Evolutionary conservation across 805 yeast species (phyloP), one percentile per base, ranked within the genome.

Genomic region (Komagataella kurtzmanii): DNA sequence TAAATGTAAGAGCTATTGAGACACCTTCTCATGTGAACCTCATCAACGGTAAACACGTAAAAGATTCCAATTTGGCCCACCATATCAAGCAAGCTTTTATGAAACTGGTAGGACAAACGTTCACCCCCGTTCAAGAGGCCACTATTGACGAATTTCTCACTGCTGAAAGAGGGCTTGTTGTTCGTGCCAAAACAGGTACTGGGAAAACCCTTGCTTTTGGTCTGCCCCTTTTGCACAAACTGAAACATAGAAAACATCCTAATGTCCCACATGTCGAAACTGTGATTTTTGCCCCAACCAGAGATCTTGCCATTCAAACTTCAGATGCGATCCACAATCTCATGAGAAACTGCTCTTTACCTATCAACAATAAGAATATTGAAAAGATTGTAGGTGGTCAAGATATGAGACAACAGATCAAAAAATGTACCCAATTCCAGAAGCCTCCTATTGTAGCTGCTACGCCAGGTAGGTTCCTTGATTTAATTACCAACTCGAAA

Each of bases 151-250:
- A 86, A 19, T 66, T 85, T 45, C 60, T 69, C 14, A 69, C 71
- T 45, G 69, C 74, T n/a, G 64, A 72, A 17, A 67, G 70, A 36
- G 90, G 91, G 56, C 72, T 88, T 46, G 88, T 89, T 19, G 89
- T 88, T 44, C 75, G 95, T 60, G 97, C 97, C 24, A 88, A 88
- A 65, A 89, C 97, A 3, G 97, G 97, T 64, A 89, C 97, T 2
- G 97, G 97, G 61, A 89, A 89, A 65, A 89, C 97, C 0, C 79
- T 86, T 55, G 95, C 97, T 0, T 89, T 88, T 65, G 83, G 90
- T 54, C 71, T 90, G 46, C 97, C 97, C 2, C 69, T 86, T 10
- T 68, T 88, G 48, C 85, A 88, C 61, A 75, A 78, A 48, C 67
- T 75, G 53, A 59, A 59, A 53, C 62, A 57, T 49, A 62, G 59